A percentile compares a stretch with the other conserved stretches of the same genome.
phyloP scores from a whole-genome alignment of 164 flowering plant species.

The Sedum album region DNA sequence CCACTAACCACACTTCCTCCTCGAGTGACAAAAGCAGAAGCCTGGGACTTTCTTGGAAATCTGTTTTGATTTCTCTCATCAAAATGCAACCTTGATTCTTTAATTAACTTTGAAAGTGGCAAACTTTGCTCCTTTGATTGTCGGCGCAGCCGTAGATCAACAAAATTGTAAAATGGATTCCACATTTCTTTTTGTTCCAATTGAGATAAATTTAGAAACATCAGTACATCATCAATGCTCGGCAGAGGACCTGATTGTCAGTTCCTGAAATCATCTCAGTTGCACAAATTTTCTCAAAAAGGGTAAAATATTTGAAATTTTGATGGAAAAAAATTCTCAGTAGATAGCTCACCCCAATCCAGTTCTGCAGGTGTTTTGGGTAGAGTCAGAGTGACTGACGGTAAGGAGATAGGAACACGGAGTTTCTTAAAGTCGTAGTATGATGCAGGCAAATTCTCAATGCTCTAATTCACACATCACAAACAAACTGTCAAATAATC shows the following conservation, averaged over 20 bases:
- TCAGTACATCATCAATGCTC: constrained; percentile 42
- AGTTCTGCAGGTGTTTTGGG: constrained; percentile 25
- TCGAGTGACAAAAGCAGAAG: constrained; percentile 38
- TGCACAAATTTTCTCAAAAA: neutral
- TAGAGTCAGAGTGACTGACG: constrained; percentile 32
- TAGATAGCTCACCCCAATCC: constrained; percentile 51
- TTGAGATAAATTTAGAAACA: constrained; percentile 26
- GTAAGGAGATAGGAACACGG: constrained; percentile 28
- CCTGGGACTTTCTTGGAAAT: constrained; percentile 20
- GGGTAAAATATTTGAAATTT: neutral
- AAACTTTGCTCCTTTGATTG: constrained; percentile 12
- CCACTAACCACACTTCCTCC: constrained; percentile 50
- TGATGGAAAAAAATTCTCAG: neutral
- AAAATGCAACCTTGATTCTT: constrained; percentile 13
- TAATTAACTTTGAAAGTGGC: constrained; percentile 9
- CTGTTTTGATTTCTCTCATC: constrained; percentile 14
- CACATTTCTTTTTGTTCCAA: constrained; percentile 25
- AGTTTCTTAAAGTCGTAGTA: constrained; percentile 44
- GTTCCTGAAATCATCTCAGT: constrained; percentile 8
- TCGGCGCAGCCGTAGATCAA: constrained; percentile 26
- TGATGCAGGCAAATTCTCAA: constrained; percentile 50
- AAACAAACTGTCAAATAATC: neutral
- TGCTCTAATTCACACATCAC: constrained; percentile 24
- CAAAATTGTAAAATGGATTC: constrained; percentile 34
- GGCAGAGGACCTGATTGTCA: constrained; percentile 48